phyloP scores from a whole-genome alignment of 805 yeast genomes.

The Ogataea henricii region DNA sequence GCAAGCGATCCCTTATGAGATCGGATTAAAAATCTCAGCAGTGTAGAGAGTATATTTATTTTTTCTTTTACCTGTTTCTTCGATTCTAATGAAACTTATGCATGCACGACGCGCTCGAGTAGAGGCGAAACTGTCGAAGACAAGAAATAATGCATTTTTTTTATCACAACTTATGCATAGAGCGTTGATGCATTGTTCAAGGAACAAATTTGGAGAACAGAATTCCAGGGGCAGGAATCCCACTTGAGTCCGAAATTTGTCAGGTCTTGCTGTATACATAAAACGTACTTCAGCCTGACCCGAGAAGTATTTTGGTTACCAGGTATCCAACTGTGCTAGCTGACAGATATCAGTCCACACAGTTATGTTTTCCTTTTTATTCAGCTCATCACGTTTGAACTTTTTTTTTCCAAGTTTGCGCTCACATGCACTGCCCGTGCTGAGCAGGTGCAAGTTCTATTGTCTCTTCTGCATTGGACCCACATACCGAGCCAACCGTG shows the following conservation, averaged over 20 bases:
- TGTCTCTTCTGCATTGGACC: background rate
- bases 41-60: background rate
- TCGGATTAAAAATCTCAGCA: background rate
- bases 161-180: conserved; percentile 1
- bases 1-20: background rate
- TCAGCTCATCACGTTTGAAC: background rate
- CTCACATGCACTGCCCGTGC: conserved; percentile 5
- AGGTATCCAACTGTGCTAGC: too few species aligned
- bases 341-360: too few species aligned
- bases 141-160: background rate
- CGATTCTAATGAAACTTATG: background rate
- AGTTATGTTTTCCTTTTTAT: too few species aligned
- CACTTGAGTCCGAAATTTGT: too few species aligned
- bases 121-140: conserved; percentile 2
- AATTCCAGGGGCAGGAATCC: conserved; percentile 2
- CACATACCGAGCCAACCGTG: background rate
- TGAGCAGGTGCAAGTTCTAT: background rate
- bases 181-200: background rate
- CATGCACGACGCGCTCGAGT: conserved; percentile 2
- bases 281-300: too few species aligned
- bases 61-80: background rate
- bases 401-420: background rate
- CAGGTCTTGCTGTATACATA: too few species aligned
- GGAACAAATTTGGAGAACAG: background rate
- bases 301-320: too few species aligned